Conservation (phyloP, 1,284 basidiomycete genomes). For the Rhodotorula sp. region DNA sequence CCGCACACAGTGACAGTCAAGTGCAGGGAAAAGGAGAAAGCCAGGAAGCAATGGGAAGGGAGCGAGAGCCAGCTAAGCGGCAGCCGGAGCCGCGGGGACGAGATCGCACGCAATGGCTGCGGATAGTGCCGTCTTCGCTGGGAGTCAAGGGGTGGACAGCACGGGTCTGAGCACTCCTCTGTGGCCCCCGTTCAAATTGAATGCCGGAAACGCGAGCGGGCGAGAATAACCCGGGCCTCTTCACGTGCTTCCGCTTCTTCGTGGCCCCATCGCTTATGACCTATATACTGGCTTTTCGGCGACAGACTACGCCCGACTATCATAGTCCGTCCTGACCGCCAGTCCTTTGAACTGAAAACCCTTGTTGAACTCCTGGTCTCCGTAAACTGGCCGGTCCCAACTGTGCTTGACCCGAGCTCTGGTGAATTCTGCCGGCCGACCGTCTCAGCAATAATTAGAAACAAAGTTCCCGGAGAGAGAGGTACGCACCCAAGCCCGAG, state of each 20-base stretch:
- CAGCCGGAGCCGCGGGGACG: too few relatives aligned
- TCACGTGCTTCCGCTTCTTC: not conserved
- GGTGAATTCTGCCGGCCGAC: not conserved
- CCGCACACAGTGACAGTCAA: not conserved
- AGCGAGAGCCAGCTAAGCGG: not conserved
- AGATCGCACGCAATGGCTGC: not conserved
- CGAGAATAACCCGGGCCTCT: not conserved
- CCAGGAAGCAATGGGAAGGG: not conserved
- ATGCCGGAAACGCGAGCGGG: not conserved
- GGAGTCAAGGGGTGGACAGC: not conserved
- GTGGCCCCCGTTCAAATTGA: too few relatives aligned
- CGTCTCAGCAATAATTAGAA: not conserved
- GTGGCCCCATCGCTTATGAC: too few relatives aligned
- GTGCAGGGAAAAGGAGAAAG: not conserved
- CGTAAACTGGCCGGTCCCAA: conserved; percentile 23
- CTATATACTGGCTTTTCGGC: not conserved
- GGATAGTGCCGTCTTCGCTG: not conserved
- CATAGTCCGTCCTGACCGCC: conserved; percentile 13
- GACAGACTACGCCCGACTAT: not conserved
- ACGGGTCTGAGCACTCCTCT: not conserved
- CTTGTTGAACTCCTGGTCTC: conserved; percentile 6
- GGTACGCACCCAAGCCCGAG: conserved; percentile 9
- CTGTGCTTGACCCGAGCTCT: conserved; percentile 20
- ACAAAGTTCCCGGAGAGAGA: not conserved
- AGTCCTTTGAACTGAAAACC: conserved; percentile 8